Evolutionary conservation across 192 early-diverging fungal species (phyloP), one percentile per base, ranked within the genome.

Genomic region (Geosiphon pyriformis): DNA sequence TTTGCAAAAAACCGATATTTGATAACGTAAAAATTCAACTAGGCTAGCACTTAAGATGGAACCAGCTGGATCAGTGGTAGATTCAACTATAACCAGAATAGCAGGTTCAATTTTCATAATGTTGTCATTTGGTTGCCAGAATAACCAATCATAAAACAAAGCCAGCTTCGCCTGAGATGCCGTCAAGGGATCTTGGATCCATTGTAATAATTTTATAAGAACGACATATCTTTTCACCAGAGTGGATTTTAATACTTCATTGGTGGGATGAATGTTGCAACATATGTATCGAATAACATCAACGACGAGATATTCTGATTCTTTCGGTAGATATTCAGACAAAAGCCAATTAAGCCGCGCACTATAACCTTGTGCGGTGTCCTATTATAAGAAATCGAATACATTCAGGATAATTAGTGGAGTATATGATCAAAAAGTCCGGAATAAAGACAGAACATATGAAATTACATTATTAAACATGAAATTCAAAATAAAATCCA

Each of bases 81-180:
- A 56, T 88, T 82, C 78, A 12, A 55, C 11, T 27, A 92, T 88
- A 0, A 92, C 73, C 4, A 92, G 74, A 69, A 90, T 87, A 1
- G 83, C 87, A 0, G 90, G 90, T 70, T 92, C 90, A 42, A 85
- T 83, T 47, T 76, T 76, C 90, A 92, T 92, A 29, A 92, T 85
- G 59, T 77, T 87, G 55, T 90, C 88, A n/a, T 58, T 61, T 11
- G 55, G n/a, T 25, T 82, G 79, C 61, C 82, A 92, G 51, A 87
- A 88, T 20, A 92, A 69, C 90, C 90, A 92, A 68, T 92, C 90
- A 56, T 83, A 88, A 52, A 89, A 87, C 33, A 92, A 63, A 11
- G 90, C 89, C 20, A 88, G 75, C 47, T 2, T 0, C 3, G 11
- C 4, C 1, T 10, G 26, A 25, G 29, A 34, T 22, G 6, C 18